Evolutionary conservation across 768 basidiomycete species (phyloP).

Genomic region (Psilocybe sp.): DNA sequence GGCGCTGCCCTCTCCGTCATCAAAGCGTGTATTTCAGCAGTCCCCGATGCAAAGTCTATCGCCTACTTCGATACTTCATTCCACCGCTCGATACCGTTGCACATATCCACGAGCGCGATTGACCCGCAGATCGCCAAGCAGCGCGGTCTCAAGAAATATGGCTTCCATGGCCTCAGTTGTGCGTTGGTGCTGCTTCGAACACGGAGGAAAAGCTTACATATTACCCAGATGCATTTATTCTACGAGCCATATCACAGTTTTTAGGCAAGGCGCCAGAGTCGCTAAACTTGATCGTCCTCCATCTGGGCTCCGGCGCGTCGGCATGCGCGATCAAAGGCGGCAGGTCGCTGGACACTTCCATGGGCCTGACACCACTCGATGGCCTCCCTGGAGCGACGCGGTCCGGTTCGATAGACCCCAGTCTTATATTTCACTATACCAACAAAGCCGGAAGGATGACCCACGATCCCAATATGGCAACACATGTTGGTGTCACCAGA

Average conservation of each 20-base stretch:
- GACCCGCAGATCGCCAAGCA: conserved; percentile 56
- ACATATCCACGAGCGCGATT: conserved; percentile 81
- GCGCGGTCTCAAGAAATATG: conserved; percentile 82
- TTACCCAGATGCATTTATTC: conserved; percentile 60
- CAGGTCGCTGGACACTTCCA: conserved; percentile 78
- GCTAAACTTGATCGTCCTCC: conserved; percentile 77
- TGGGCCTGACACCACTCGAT: conserved; percentile 90
- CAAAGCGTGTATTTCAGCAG: conserved; percentile 51
- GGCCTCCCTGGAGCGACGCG: conserved; percentile 90
- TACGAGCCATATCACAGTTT: conserved; percentile 55
- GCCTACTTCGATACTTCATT: conserved; percentile 90
- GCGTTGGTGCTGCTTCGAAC: conserved; percentile 16
- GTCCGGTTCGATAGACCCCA: conserved; percentile 79
- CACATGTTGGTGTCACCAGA: conserved; percentile 52
- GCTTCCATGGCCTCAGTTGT: conserved; percentile 88
- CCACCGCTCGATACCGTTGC: conserved; percentile 70
- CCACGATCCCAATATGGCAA: conserved; percentile 45
- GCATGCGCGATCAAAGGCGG: conserved; percentile 74
- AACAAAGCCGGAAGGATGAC: conserved; percentile 50
- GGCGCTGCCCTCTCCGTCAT: conserved; percentile 61
- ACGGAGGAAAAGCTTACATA: background rate
- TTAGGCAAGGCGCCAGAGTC: conserved; percentile 52
- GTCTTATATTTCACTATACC: conserved; percentile 83
- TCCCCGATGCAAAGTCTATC: conserved; percentile 70
- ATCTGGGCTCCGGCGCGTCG: conserved; percentile 90